phyloP scores from a whole-genome alignment of 1,139 yeast species.

The Hyphopichia pseudoburtonii region DNA sequence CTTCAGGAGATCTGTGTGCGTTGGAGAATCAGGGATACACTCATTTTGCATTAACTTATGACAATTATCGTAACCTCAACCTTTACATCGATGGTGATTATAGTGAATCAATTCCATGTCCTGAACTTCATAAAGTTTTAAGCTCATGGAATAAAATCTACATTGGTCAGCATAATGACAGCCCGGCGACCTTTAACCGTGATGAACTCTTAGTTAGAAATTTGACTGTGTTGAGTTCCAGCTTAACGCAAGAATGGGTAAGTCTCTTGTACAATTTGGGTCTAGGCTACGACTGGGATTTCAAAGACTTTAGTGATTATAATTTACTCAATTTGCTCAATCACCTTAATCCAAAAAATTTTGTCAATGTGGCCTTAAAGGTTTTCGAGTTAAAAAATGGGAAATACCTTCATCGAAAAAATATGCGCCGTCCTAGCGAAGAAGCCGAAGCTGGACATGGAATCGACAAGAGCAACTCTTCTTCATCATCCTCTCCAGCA shows the following conservation, averaged over 20 bases:
- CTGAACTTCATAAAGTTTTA: slow-evolving; percentile 28
- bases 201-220: slow-evolving; percentile 36
- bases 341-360: slow-evolving; percentile 28
- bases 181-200: slow-evolving; percentile 6
- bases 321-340: slow-evolving; percentile 28
- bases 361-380: slow-evolving; percentile 26
- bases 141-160: slow-evolving; percentile 41
- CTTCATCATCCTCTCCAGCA: neutral
- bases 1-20: slow-evolving; percentile 6
- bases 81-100: slow-evolving; percentile 44
- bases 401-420: neutral
- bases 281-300: slow-evolving; percentile 39
- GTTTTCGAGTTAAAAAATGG: slow-evolving; percentile 17
- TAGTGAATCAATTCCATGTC: slow-evolving; percentile 47
- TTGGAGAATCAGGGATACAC: slow-evolving; percentile 25
- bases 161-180: slow-evolving; percentile 26
- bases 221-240: slow-evolving; percentile 28
- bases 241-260: slow-evolving; percentile 39
- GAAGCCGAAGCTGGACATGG: too few species aligned
- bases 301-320: slow-evolving; percentile 33
- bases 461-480: neutral
- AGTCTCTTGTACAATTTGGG: slow-evolving; percentile 38
- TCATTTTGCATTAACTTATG: slow-evolving; percentile 40
- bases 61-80: slow-evolving; percentile 35
- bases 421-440: too few species aligned